Evolutionary conservation across 768 basidiomycete genomes (phyloP), one percentile per base, ranked within the genome.

Genomic region (Clathrus columnatus): DNA sequence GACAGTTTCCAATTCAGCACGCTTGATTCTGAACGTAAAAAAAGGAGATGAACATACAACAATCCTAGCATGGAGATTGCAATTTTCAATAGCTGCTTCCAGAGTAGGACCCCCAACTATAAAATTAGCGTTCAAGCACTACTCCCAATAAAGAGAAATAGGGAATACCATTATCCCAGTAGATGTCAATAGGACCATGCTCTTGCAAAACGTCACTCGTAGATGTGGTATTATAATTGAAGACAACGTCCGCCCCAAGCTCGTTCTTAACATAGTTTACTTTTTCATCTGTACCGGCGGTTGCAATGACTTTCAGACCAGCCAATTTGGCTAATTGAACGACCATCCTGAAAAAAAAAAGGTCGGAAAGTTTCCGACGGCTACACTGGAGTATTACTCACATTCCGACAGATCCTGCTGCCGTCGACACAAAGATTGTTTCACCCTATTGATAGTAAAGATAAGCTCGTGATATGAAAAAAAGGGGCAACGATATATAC

Each of bases 201-300:
- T 73, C 73, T 57, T 64, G 63, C 36, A 90, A 68, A 2, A 84
- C 70, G 10, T 82, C 77, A 0, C 61, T 61, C 0, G 78, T 80
- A 47, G 70, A 69, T 0, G 71, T 70, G 0, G 75, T 85, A 73
- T 89, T 85, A 69, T 85, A 87, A 65, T 88, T 86, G 71, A 86
- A 87, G 0, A 75, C 80, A 5, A 83, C 75, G 60, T 89, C 85
- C 0, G 80, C 79, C 0, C 84, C 86, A n/a, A 85, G 60, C 2
- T 74, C 73, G 20, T 61, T 36, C 48, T 74, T 75, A 67, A 84
- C 50, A 62, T 77, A 84, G 4, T 71, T 64, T 6, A 88, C 83
- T 66, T 90, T 88, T 50, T 84, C 82, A n/a, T 87, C 83, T 0
- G 79, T 78, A 1, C 87, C 84, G 0, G 84, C 82, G 0, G 81